Evolutionary conservation across 306 rosid genomes (phyloP).

Genomic region (Medicago arabica): DNA sequence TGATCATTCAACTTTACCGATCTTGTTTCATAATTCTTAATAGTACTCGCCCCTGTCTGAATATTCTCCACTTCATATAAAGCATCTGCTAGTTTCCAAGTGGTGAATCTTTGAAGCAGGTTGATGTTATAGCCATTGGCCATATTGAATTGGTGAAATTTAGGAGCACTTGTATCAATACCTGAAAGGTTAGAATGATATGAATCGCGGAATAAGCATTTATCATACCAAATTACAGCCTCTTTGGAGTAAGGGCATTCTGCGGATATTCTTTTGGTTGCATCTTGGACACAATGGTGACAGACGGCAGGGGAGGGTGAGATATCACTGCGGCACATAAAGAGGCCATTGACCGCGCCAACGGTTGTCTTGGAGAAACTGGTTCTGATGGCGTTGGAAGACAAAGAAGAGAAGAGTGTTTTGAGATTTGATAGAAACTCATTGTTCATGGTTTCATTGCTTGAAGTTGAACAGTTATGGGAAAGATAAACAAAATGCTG

Average conservation of each 20-base stretch:
- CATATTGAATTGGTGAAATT: background rate
- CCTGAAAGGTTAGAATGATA: background rate
- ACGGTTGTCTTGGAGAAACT: background rate
- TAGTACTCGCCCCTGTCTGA: background rate
- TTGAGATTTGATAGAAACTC: background rate
- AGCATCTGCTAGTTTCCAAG: background rate
- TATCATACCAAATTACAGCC: background rate
- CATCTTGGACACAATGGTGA: conserved; percentile 1
- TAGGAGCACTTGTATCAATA: background rate
- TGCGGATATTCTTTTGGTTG: background rate
- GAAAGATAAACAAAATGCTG: background rate
- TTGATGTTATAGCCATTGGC: background rate
- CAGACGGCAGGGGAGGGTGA: background rate
- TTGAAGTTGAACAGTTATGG: background rate
- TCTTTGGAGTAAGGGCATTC: background rate
- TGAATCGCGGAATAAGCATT: background rate
- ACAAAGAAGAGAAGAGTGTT: conserved; percentile 5
- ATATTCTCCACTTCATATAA: background rate
- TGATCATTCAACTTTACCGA: background rate
- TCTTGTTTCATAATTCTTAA: conserved; percentile 24
- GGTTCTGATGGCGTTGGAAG: background rate
- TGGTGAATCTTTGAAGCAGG: background rate
- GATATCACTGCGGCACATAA: conserved; percentile 14
- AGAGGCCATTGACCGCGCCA: conserved; percentile 29
- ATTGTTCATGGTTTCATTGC: background rate